Base-by-base conservation (phyloP, 2,329 filamentous ascomycete species). In the Aspergillus thermomutatus region DNA sequence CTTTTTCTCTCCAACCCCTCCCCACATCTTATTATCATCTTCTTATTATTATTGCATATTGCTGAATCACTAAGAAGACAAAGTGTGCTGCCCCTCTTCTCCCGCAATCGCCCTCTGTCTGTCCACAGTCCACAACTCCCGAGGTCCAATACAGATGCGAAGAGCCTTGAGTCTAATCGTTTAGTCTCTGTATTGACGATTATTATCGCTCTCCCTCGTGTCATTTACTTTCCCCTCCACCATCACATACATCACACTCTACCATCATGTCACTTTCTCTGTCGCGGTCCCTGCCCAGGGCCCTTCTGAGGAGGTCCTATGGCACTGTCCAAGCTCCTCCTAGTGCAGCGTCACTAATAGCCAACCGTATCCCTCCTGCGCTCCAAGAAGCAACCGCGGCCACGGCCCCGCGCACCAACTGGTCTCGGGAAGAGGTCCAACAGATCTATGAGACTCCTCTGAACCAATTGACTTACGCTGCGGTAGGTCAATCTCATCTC, bases 371-470 rank as follows among this genome's bases (percentile, higher is more conserved):
- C 47, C 68, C 72, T 11, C 54, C 61, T 17, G 71, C 63, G 1
- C 60, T 77, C 41, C 69, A 70, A 43, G 69, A 75, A 58, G 75
- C 75, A 7, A 69, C 69, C 3, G 63, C 68, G 3, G 72, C 74
- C 21, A 69, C 68, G 4, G 64, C 62, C 49, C 83, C 89, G 11
- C 81, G 90, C 50, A 87, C 87, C 67, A 83, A 87, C 72, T 96
- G 91, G 92, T 90, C 90, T 5, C 85, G 83, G 62, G 86, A 92
- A 61, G 89, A 96, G 76, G 91, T 96, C 60, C 79, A 87, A 9
- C 84, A 89, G 61, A 88, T 96, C 65, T 95, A 94, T 77, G 84
- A 92, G 69, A 88, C 87, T 51, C 90, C 91, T 17, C 78, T 95
- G 70, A 87, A 92, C 79, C 88, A 93, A 69, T 77, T 96, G 66